A percentile compares a stretch with the other conserved stretches of the same genome.
Conservation (phyloP, 108 stramenopile species). For the Stephanodiscus minutulus region DNA sequence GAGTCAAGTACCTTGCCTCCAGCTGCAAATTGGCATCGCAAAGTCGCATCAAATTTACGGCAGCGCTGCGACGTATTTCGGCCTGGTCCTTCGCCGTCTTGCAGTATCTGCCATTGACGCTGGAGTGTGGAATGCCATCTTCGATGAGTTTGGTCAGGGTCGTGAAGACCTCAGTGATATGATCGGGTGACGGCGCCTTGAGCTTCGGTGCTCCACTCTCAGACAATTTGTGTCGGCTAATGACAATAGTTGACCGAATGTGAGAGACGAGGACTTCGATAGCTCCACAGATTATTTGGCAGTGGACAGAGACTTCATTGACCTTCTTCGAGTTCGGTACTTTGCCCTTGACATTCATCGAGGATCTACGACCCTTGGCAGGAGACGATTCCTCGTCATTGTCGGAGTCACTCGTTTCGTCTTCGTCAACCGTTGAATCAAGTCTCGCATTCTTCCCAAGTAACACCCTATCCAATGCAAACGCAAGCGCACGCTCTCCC, state of each 20-base stretch:
- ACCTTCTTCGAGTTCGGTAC: constrained; percentile 42
- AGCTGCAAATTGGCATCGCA: constrained; percentile 71
- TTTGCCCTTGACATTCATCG: constrained; percentile 21
- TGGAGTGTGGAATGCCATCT: constrained; percentile 60
- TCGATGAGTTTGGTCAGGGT: constrained; percentile 53
- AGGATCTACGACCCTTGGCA: constrained; percentile 19
- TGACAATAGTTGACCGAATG: constrained; percentile 61
- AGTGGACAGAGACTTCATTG: constrained; percentile 52
- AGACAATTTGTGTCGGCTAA: constrained; percentile 21
- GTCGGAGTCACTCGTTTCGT: constrained; percentile 44
- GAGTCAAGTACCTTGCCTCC: constrained; percentile 60
- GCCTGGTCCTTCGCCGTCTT: constrained; percentile 56
- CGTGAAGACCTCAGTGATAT: constrained; percentile 48
- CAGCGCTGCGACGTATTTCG: constrained; percentile 74
- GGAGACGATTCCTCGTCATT: constrained; percentile 39
- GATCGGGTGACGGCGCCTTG: constrained; percentile 34
- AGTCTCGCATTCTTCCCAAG: constrained; percentile 45
- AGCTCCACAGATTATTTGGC: constrained; percentile 65
- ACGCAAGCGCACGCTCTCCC: constrained; percentile 62
- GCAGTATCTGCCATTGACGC: constrained; percentile 52
- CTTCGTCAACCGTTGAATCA: constrained; percentile 31
- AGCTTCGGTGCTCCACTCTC: constrained; percentile 10
- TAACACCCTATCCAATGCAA: constrained; percentile 66
- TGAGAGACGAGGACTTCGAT: constrained; percentile 76
- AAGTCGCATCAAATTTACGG: constrained; percentile 70